Evolutionary conservation across 805 yeast genomes (phyloP).

Genomic region (Pichia scutulata): DNA sequence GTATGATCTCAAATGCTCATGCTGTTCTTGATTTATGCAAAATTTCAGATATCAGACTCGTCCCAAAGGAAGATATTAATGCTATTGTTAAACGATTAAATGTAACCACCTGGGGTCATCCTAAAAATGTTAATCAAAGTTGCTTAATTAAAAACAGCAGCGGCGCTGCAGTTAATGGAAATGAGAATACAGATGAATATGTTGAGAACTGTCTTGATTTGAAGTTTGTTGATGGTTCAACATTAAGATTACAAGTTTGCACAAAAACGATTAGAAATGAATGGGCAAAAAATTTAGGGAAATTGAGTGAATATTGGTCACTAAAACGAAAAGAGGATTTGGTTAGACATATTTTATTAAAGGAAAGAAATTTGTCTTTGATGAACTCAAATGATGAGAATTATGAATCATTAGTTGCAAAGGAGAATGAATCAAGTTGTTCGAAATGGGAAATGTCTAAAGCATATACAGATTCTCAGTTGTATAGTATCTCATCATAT

Average conservation of each 20-base stretch:
- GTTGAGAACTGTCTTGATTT: slow-evolving; percentile 49
- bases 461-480: slow-evolving; percentile 43
- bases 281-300: slow-evolving; percentile 54
- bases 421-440: slow-evolving; percentile 17
- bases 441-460: slow-evolving; percentile 47
- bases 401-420: slow-evolving; percentile 47
- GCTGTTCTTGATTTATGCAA: slow-evolving; percentile 54
- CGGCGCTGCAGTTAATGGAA: not conserved
- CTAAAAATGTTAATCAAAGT: slow-evolving; percentile 4
- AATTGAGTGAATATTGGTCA: slow-evolving; percentile 53
- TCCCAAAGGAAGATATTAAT: slow-evolving; percentile 23
- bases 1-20: slow-evolving; percentile 47
- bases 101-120: slow-evolving; percentile 25
- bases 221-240: slow-evolving; percentile 37
- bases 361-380: slow-evolving; percentile 37
- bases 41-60: slow-evolving; percentile 33
- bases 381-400: slow-evolving; percentile 44
- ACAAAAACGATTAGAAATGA: slow-evolving; percentile 40
- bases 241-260: slow-evolving; percentile 50
- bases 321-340: slow-evolving; percentile 35
- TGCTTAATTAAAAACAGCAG: not conserved
- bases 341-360: slow-evolving; percentile 28
- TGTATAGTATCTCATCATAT: slow-evolving; percentile 49
- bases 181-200: slow-evolving; percentile 4
- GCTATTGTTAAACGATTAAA: slow-evolving; percentile 24